Evolutionary conservation across 2,329 filamentous ascomycete genomes (phyloP), one percentile per base, ranked within the genome.

Genomic region (Blastomyces gilchristii): DNA sequence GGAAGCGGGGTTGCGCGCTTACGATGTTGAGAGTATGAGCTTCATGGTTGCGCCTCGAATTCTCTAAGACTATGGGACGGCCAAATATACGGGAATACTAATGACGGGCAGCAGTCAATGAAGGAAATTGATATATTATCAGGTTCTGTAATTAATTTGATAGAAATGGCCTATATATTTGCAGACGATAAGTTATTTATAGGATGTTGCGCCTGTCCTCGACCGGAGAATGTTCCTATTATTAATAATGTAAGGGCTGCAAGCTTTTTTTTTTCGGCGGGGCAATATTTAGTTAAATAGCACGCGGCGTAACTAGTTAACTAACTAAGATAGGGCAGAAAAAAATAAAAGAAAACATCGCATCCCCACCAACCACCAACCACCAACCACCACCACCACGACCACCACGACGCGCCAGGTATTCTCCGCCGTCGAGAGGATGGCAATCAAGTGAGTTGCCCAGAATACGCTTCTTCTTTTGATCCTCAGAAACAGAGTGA

Each of bases 21-120:
- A 94, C 90, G 88, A 90, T 68, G 91, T 95, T 63, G 90, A 95
- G 62, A 95, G 84, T 67, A 95, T 83, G 73, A 95, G 81, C 80
- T 90, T 90, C 79, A 90, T 90, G 14, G 81, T 83, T 86, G 72
- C 66, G 74, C 52, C 52, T n/a, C 28, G 47, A n/a, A 37, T n/a
- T 1, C 34, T 7, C 41, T 12, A 12, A 22, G n/a, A 22, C n/a
- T 22, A 22, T 22, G n/a, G n/a, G n/a, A 22, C n/a, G n/a, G 22
- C 41, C 11, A 25, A 37, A 45, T 22, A 47, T 14, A 47, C 11
- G 5, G 37, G 7, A 49, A 39, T 37, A 22, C 54, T 58, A 57
- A 16, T 62, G 28, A 62, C 6, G 50, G 22, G 2, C 9, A 57
- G 18, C 22, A 34, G 34, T 8, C n/a, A 22, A 22, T 22, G n/a